Evolutionary conservation across 179 eudicot species (phyloP), one percentile per base, ranked within the genome.

Genomic region (Beta corolliflora): DNA sequence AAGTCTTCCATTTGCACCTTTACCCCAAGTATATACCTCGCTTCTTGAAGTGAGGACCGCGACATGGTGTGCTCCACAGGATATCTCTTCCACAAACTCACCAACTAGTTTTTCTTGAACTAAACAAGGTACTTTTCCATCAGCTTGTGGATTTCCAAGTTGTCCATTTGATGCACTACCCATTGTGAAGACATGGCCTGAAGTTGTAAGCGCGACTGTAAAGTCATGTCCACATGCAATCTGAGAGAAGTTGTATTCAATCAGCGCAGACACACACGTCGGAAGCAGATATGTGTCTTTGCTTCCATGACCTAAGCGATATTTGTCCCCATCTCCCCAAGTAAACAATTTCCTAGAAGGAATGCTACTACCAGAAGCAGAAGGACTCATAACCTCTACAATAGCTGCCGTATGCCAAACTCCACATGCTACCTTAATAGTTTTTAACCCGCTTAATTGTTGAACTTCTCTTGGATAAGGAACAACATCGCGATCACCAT

Each of bases 371-470:
- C 87, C 86, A 0, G 83, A 31, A 5, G 80, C 86, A 1, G 86
- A 29, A 7, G 89, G 88, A 82, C 77, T 87, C 76, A 79, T 77
- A 23, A 93, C 89, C 77, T 94, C 98, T 45, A 94, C 91, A 72
- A 93, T 92, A 18, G 98, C 97, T 65, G 94, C 96, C 66, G 97
- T 93, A 61, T 94, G 98, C 98, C 98, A 94, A 71, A 92, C 85
- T 53, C 98, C 98, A 83, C 97, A 93, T 2, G 97, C 92, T 66
- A 94, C 96, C 67, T 92, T 92, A 6, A 92, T 72, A 36, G 41
- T 36, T 36, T 36, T 36, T 36, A 36, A 36, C 41, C 41, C 41
- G 41, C 41, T 36, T 36, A 36, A 36, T 36, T 85, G 88, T 31
- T 86, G 81, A 73, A 94, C 96, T 88, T 92, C 96, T 72, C 77